These are phyloP conservation scores for Candida schatavii DNA, from an alignment of 805 yeast genomes.

Conservation along the genomic window DNA sequence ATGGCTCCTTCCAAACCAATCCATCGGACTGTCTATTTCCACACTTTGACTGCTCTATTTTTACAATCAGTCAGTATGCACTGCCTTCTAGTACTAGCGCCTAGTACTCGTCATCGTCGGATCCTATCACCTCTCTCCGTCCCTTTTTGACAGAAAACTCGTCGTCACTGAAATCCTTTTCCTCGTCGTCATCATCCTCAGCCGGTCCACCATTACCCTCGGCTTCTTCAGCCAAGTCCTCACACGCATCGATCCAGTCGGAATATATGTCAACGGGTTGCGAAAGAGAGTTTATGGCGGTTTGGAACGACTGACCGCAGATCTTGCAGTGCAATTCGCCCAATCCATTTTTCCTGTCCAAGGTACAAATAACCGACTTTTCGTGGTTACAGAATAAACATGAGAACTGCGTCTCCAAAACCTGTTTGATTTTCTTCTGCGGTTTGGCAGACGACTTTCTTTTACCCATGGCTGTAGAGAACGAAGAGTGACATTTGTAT, in stretches of 20 bases:
- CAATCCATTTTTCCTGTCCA: conserved; percentile 82
- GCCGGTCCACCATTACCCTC: conserved; percentile 20
- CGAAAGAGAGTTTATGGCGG: conserved; percentile 75
- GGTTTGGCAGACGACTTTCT: conserved; percentile 85
- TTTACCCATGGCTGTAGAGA: conserved; percentile 52
- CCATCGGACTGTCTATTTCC: too few species aligned
- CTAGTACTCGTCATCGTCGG: conserved; percentile 28
- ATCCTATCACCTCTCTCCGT: conserved; percentile 19
- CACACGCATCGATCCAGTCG: conserved; percentile 98
- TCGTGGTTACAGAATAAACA: conserved; percentile 97
- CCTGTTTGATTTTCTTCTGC: conserved; percentile 71
- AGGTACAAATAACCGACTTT: conserved; percentile 78
- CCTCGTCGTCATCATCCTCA: conserved; percentile 20
- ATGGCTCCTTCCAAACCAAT: too few species aligned
- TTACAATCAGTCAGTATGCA: too few species aligned
- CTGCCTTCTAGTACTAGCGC: too few species aligned
- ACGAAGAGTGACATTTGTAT: not conserved
- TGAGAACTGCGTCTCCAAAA: conserved; percentile 75
- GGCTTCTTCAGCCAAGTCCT: conserved; percentile 73
- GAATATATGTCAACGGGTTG: conserved; percentile 94
- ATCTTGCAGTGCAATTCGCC: conserved; percentile 87
- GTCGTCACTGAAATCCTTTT: conserved; percentile 35
- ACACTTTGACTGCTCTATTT: too few species aligned
- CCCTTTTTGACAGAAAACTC: conserved; percentile 21
- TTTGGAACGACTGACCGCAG: conserved; percentile 91